Conservation (phyloP, 2,329 filamentous ascomycete species). For the Tolypocladium sp. region DNA sequence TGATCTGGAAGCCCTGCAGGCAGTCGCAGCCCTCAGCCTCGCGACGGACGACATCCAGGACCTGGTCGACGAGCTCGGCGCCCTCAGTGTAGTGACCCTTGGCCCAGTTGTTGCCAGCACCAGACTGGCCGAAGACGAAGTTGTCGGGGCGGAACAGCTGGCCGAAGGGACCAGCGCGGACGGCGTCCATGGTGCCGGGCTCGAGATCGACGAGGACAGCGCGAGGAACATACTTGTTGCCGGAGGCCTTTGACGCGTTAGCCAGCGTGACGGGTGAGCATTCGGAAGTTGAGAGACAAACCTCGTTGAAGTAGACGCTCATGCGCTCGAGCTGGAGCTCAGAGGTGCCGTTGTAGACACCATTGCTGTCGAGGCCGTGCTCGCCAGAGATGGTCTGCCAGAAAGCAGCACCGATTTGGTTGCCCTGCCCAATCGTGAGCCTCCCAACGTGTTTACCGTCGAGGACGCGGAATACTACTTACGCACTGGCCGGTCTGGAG, state of each 20-base stretch:
- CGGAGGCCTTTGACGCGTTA: conserved; percentile 56
- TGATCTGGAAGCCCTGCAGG: conserved; percentile 99
- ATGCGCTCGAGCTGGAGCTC: conserved; percentile 99
- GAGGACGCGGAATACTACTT: conserved; percentile 26
- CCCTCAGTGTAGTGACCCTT: conserved; percentile 99
- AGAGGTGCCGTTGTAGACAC: conserved; percentile 97
- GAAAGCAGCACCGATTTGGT: conserved; percentile 99
- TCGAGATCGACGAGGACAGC: conserved; percentile 99
- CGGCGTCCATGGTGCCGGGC: conserved; percentile 98
- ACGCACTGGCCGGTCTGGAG: conserved; percentile 99
- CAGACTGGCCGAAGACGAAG: conserved; percentile 99
- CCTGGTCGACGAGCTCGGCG: conserved; percentile 96
- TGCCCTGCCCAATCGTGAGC: conserved; percentile 61
- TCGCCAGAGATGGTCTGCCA: conserved; percentile 85
- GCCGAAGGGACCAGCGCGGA: conserved; percentile 95
- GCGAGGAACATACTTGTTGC: conserved; percentile 99
- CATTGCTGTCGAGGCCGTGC: conserved; percentile 95
- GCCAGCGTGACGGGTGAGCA: not conserved
- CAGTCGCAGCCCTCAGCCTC: conserved; percentile 99
- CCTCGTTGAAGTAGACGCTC: conserved; percentile 97
- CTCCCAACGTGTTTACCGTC: conserved; percentile 4
- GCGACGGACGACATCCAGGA: conserved; percentile 95
- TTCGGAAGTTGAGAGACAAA: conserved; percentile 18
- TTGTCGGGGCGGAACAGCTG: conserved; percentile 99
- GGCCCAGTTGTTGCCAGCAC: conserved; percentile 99